Percentiles rank a stretch among this genome's conserved stretches.
Evolutionary conservation across 164 flowering plant species (phyloP).

Genomic region (Protea cynaroides): DNA sequence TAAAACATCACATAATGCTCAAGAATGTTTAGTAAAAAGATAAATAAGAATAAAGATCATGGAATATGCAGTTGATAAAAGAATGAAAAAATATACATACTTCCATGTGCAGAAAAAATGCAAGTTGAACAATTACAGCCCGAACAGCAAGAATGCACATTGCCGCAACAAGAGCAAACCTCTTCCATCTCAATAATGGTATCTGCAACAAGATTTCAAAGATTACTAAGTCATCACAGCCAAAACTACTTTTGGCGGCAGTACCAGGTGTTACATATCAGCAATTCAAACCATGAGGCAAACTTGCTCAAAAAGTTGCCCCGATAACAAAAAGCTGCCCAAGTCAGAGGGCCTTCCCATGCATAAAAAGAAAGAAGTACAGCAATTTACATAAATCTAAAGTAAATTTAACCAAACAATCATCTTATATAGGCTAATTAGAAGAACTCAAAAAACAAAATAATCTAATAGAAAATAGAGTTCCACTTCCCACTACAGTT

Average conservation of each 20-base stretch:
- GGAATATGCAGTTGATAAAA: background rate
- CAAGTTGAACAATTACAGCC: constrained; percentile 89
- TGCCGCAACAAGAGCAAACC: constrained; percentile 83
- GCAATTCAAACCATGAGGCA: background rate
- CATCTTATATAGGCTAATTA: no score
- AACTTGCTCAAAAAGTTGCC: background rate
- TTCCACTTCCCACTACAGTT: no score
- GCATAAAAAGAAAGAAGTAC: no score
- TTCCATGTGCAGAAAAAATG: constrained; percentile 87
- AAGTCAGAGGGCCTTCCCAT: no score
- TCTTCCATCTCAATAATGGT: constrained; percentile 91
- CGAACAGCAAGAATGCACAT: constrained; percentile 90
- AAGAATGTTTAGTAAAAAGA: background rate
- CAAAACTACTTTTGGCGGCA: constrained; percentile 1
- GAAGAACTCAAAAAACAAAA: no score
- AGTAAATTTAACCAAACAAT: no score
- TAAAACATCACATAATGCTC: background rate
- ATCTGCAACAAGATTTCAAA: constrained; percentile 35
- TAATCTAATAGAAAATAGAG: no score
- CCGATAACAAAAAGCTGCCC: no score
- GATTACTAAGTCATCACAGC: background rate
- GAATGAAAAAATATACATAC: constrained; percentile 25
- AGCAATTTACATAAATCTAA: no score
- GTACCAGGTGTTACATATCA: background rate
- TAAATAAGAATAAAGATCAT: background rate